Conservation (phyloP, 2,329 filamentous ascomycete genomes). For the Pyrenochaeta sp. region DNA sequence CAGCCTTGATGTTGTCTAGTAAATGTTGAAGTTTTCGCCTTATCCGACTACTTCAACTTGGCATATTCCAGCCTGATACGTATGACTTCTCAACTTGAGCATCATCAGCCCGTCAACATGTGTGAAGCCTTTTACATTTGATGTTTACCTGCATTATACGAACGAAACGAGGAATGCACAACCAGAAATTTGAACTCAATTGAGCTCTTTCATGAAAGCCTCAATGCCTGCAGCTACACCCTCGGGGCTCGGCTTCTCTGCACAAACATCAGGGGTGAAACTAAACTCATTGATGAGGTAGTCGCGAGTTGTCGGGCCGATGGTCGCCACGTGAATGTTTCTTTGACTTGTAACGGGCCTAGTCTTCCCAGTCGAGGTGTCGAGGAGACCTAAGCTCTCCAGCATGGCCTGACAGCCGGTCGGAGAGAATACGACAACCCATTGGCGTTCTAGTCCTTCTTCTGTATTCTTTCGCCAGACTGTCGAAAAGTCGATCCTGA, state of each 20-base stretch:
- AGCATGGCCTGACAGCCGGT: conserved; percentile 70
- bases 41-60: too few relatives aligned
- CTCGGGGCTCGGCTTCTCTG: conserved; percentile 81
- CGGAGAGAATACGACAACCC: conserved; percentile 78
- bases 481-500: conserved; percentile 70
- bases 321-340: conserved; percentile 78
- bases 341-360: conserved; percentile 30
- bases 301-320: conserved; percentile 90
- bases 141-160: too few relatives aligned
- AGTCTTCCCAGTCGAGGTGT: conserved; percentile 49
- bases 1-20: too few relatives aligned
- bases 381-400: conserved; percentile 58
- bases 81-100: too few relatives aligned
- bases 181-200: too few relatives aligned
- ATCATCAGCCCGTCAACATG: too few relatives aligned
- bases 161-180: too few relatives aligned
- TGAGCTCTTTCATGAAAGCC: conserved; percentile 20
- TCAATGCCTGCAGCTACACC: conserved; percentile 76
- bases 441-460: conserved; percentile 58
- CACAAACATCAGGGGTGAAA: conserved; percentile 80
- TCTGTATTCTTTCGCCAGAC: conserved; percentile 58
- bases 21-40: too few relatives aligned
- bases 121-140: too few relatives aligned
- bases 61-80: too few relatives aligned
- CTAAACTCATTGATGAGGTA: conserved; percentile 72